A percentile compares a stretch with the other conserved stretches of the same genome.
Evolutionary conservation across 441 rosid species (phyloP).

Genomic region (Euphorbia celastroides): DNA sequence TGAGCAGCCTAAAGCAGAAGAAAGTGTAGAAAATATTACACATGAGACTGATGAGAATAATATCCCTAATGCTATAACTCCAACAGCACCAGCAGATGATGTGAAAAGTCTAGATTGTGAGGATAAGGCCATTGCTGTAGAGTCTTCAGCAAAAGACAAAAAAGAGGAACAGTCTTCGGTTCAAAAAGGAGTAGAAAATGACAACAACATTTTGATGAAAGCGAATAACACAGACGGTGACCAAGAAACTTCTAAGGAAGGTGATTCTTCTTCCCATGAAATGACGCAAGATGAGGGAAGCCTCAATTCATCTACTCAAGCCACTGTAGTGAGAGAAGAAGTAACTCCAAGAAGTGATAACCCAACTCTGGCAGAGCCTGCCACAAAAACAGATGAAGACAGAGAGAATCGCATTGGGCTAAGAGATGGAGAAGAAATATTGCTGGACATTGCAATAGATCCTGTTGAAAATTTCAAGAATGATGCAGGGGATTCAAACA

Average conservation of each 20-base stretch:
- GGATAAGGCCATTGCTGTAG: too few relatives aligned
- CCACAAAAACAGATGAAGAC: slow-evolving; percentile 8
- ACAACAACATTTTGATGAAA: too few relatives aligned
- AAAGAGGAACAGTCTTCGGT: too few relatives aligned
- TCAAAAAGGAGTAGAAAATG: too few relatives aligned
- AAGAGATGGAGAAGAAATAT: slow-evolving; percentile 4
- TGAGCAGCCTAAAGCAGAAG: slow-evolving; percentile 16
- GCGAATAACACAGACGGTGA: too few relatives aligned
- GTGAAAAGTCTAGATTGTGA: slow-evolving; percentile 1
- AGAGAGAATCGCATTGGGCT: slow-evolving; percentile 2
- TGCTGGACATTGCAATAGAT: slow-evolving; percentile 10
- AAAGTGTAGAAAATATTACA: slow-evolving; percentile 10
- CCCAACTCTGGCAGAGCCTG: not conserved
- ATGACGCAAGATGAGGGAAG: slow-evolving; percentile 6
- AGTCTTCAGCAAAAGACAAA: too few relatives aligned
- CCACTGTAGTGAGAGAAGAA: slow-evolving; percentile 1
- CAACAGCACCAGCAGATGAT: slow-evolving; percentile 13
- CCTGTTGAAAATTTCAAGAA: slow-evolving; percentile 13
- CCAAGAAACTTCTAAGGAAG: too few relatives aligned
- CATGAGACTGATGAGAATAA: slow-evolving; percentile 8
- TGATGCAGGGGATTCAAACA: slow-evolving; percentile 3
- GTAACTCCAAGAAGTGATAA: slow-evolving; percentile 1
- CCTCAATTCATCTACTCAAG: slow-evolving; percentile 1
- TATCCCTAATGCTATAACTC: not conserved
- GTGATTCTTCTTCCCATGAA: too few relatives aligned